Evolutionary conservation across 1,284 basidiomycete genomes (phyloP).

Genomic region (Tilletia walkeri): DNA sequence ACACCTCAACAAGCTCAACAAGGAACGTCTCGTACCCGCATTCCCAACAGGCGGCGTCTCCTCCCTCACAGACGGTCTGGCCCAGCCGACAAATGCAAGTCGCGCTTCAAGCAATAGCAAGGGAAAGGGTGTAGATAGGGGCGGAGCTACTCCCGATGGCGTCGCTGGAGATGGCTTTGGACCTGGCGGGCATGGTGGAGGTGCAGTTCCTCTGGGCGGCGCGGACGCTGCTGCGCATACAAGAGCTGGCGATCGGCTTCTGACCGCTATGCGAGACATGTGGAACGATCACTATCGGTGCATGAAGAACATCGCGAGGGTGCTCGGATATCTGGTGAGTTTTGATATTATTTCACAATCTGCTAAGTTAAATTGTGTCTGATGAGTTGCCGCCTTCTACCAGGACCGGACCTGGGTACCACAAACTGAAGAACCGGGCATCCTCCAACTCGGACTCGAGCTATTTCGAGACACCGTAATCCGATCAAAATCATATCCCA

Average conservation of each 20-base stretch:
- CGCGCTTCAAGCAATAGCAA: slow-evolving; percentile 20
- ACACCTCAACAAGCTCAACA: slow-evolving; percentile 78
- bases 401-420: slow-evolving; percentile 52
- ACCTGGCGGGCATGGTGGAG: not conserved
- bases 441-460: slow-evolving; percentile 77
- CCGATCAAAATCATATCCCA: slow-evolving; percentile 65
- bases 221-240: slow-evolving; percentile 48
- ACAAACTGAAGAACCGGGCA: slow-evolving; percentile 58
- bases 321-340: slow-evolving; percentile 92
- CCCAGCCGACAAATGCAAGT: slow-evolving; percentile 22
- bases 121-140: slow-evolving; percentile 30
- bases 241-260: slow-evolving; percentile 74
- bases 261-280: slow-evolving; percentile 77
- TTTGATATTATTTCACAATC: slow-evolving; percentile 1
- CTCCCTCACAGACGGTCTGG: slow-evolving; percentile 60
- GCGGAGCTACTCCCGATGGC: not conserved
- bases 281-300: slow-evolving; percentile 93
- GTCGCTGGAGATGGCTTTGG: not conserved
- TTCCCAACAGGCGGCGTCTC: slow-evolving; percentile 67
- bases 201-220: slow-evolving; percentile 21
- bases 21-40: slow-evolving; percentile 73
- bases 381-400: slow-evolving; percentile 40
- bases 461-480: slow-evolving; percentile 80
- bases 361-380: not conserved
- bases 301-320: slow-evolving; percentile 83